Evolutionary conservation across 1,139 yeast species (phyloP).

Genomic region (Suhomyces maxii): DNA sequence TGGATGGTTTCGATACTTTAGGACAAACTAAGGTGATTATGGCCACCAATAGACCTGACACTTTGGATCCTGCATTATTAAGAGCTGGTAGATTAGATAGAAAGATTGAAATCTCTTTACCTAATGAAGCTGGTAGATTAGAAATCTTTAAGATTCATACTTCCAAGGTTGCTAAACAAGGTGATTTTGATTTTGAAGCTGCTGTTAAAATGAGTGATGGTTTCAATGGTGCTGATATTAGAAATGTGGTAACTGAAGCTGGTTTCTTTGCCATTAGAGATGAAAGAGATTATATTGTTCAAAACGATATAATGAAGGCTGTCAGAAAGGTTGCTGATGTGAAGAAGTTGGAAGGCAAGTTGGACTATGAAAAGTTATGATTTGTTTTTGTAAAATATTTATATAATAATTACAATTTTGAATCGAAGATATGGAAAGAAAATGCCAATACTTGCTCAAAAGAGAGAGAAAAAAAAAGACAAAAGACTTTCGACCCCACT

Average conservation of each 20-base stretch:
- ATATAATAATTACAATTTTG: neutral
- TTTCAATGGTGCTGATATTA: slow-evolving; percentile 97
- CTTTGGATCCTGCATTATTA: slow-evolving; percentile 96
- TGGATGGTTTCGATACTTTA: slow-evolving; percentile 98
- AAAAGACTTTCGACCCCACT: too few relatives aligned
- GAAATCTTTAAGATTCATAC: slow-evolving; percentile 96
- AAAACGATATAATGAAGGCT: slow-evolving; percentile 95
- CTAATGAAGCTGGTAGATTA: slow-evolving; percentile 94
- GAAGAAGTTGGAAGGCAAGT: slow-evolving; percentile 94
- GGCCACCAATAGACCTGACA: slow-evolving; percentile 99
- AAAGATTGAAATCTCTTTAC: slow-evolving; percentile 93
- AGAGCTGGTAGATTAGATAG: slow-evolving; percentile 99
- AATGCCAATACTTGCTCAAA: too few relatives aligned
- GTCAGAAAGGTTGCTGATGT: slow-evolving; percentile 96
- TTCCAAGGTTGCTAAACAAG: slow-evolving; percentile 79
- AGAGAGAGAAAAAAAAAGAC: too few relatives aligned
- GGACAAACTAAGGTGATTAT: slow-evolving; percentile 98
- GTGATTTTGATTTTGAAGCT: slow-evolving; percentile 97
- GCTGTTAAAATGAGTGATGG: slow-evolving; percentile 98
- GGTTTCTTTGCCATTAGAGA: slow-evolving; percentile 98
- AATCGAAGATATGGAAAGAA: too few relatives aligned
- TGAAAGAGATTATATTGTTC: slow-evolving; percentile 91
- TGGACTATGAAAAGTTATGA: slow-evolving; percentile 88
- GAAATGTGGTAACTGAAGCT: slow-evolving; percentile 98
- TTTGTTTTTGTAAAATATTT: neutral